Base-by-base conservation (phyloP, 1,284 basidiomycete species). In the Pseudozyma thailandica region DNA sequence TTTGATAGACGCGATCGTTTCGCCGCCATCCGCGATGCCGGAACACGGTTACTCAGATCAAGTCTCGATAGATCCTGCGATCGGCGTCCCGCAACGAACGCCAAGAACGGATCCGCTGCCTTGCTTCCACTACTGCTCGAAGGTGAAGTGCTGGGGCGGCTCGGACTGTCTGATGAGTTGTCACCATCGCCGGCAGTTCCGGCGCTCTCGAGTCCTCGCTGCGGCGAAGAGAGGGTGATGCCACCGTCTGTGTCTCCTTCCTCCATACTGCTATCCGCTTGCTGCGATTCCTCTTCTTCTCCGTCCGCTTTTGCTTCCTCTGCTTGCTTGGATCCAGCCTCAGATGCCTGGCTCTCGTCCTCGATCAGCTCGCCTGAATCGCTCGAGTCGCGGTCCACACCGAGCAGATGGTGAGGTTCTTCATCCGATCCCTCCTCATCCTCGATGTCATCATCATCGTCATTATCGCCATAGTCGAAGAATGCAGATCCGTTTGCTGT, bases 31-130 rank as follows among this genome's bases (percentile, higher is more conserved):
- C 45, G 27, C 30, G 37, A 45, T 4, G 27, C 20, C 8, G 44
- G 18, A 18, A 44, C 54, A 7, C 52, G 48, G 21, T 52, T 52
- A 23, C 33, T 37, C 38, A 45, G 13, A 15, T 53, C 35, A 35
- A 38, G 30, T 27, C 54, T 51, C 20, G 63, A 56, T 10, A 63
- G 45, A 25, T 69, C 55, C 21, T 72, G 63, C 26, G 61, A 72
- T 30, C 61, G 57, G 4, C 68, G 45, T 9, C 68, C 72, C 2
- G 70, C 75, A 10, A 77, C 75, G 47, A 75, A 77, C 1, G 72
- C 72, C 15, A 77, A 52, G 54, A 77, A 77, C 1, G 75, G 75
- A 59, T 77, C 75, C 0, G 60, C 44, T 2, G 50, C 37, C 41
- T 62, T 72, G 35, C 31, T 21, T 16, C 23, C 42, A 23, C 35